Evolutionary conservation across 208 protist genomes (phyloP).

Genomic region (Porcisia hertigi): DNA sequence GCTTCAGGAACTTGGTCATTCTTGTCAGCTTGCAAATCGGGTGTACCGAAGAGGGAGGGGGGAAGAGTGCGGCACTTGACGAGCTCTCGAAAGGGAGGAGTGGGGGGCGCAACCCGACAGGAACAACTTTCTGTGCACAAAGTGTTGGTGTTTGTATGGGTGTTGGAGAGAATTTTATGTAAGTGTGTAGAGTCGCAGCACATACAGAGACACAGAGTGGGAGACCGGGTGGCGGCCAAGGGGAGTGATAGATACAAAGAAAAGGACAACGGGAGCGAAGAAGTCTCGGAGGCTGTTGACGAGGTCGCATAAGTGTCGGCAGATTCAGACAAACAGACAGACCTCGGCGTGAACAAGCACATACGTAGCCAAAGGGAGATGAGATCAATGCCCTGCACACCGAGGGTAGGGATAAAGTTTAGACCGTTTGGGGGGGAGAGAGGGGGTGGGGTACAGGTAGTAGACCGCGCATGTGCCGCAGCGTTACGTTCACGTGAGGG

Average conservation of each 20-base stretch:
- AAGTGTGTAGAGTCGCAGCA: not conserved
- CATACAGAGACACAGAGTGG: not conserved
- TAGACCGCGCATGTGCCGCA: too few species aligned
- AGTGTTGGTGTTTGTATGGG: not conserved
- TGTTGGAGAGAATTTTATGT: not conserved
- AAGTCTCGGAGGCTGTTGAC: not conserved
- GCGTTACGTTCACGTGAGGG: too few species aligned
- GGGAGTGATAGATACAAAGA: not conserved
- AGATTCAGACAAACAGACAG: not conserved
- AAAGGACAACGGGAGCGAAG: not conserved
- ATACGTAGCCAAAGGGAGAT: not conserved
- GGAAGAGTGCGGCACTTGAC: not conserved
- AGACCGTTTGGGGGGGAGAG: not conserved
- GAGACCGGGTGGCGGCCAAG: not conserved
- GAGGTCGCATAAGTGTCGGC: not conserved
- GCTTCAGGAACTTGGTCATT: constrained; percentile 95
- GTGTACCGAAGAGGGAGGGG: constrained; percentile 19
- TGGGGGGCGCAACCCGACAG: not conserved
- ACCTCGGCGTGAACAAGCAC: not conserved
- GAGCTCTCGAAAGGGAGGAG: not conserved
- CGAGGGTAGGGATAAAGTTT: not conserved
- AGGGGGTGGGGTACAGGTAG: too few species aligned
- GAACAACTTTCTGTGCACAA: constrained; percentile 3
- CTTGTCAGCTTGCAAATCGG: constrained; percentile 9
- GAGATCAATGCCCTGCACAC: not conserved